phyloP scores from a whole-genome alignment of 768 basidiomycete species.

The Amanita polypyramis region DNA sequence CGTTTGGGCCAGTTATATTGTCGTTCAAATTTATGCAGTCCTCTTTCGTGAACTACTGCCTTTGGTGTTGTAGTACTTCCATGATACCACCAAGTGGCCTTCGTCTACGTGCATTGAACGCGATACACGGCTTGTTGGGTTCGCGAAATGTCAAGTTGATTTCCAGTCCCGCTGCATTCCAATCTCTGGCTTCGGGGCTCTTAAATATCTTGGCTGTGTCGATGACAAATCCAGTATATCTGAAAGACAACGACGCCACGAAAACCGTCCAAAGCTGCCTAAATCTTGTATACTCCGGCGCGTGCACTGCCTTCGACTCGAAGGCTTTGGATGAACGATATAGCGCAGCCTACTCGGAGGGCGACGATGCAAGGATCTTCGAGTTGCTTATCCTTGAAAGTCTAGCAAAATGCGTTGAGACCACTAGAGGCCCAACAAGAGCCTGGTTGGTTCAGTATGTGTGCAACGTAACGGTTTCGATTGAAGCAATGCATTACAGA shows the following conservation, averaged over 20 bases:
- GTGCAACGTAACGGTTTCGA: slow-evolving; percentile 32
- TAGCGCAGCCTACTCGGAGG: slow-evolving; percentile 21
- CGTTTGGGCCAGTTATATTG: neutral
- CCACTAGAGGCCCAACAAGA: slow-evolving; percentile 31
- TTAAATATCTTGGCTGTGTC: slow-evolving; percentile 35
- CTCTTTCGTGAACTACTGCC: slow-evolving; percentile 43
- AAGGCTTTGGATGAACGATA: slow-evolving; percentile 41
- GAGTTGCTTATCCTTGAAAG: slow-evolving; percentile 33
- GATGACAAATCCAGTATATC: slow-evolving; percentile 10
- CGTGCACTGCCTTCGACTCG: slow-evolving; percentile 37
- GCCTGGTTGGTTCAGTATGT: slow-evolving; percentile 39
- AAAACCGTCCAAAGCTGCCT: slow-evolving; percentile 32
- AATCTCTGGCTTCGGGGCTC: slow-evolving; percentile 40
- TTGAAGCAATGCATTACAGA: neutral
- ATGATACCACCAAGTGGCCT: slow-evolving; percentile 27
- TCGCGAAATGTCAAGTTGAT: slow-evolving; percentile 17
- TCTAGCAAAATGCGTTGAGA: slow-evolving; percentile 41
- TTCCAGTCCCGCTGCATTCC: slow-evolving; percentile 34
- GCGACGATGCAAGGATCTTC: slow-evolving; percentile 22
- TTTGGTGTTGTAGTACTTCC: slow-evolving; percentile 67
- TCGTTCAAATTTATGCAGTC: slow-evolving; percentile 16
- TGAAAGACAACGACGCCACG: slow-evolving; percentile 20
- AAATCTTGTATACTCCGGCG: slow-evolving; percentile 31
- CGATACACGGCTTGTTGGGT: slow-evolving; percentile 36
- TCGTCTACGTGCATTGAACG: slow-evolving; percentile 39